These are phyloP conservation scores for Oropetium thomaeum DNA, from an alignment of 176 grass and related monocot genomes.

Conservation along the genomic window DNA sequence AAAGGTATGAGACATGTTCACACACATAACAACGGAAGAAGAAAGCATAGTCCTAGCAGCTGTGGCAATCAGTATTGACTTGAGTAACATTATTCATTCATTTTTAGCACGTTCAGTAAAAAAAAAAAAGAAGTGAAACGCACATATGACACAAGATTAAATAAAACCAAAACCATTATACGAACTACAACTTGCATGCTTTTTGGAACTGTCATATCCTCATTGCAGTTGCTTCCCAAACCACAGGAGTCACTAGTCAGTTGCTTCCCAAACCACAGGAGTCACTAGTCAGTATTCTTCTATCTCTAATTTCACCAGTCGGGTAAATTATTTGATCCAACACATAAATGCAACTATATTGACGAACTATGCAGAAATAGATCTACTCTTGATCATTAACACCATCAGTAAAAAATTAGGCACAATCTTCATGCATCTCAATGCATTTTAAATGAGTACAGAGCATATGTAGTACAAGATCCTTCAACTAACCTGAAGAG, in stretches of 20 bases:
- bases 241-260: not conserved
- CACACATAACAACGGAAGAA: constrained; percentile 23
- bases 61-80: constrained; percentile 14
- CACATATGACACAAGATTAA: not conserved
- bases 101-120: not conserved
- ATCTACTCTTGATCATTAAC: not conserved
- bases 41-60: not conserved
- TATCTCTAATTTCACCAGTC: not conserved
- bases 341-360: not conserved
- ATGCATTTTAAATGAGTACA: not conserved
- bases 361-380: not conserved
- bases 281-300: not conserved
- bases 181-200: not conserved
- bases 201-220: not conserved
- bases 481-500: constrained; percentile 79
- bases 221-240: not conserved
- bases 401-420: constrained; percentile 9
- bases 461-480: not conserved
- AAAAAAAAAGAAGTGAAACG: not conserved
- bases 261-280: not conserved
- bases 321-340: not conserved
- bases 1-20: constrained; percentile 18
- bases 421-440: not conserved
- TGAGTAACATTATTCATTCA: not conserved
- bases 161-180: not conserved